These are phyloP conservation scores for Tilletia indica DNA, from an alignment of 1,284 basidiomycete species.

Conservation along the genomic window DNA sequence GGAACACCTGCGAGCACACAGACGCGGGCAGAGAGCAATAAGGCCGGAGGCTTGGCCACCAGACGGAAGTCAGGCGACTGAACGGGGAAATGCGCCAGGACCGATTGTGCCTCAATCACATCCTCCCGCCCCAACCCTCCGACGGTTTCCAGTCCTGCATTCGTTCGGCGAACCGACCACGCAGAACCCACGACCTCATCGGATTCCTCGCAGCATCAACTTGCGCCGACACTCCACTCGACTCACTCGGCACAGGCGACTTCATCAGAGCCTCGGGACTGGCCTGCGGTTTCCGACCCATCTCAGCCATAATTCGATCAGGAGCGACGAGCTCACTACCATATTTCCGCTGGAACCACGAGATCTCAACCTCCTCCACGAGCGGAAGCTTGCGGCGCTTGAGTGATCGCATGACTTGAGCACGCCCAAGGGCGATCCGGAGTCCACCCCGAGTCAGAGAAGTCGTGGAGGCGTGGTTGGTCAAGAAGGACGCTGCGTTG, in stretches of 20 bases:
- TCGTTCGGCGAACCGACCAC: conserved; percentile 5
- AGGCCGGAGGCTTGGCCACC: background rate
- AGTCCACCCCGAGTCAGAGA: conserved; percentile 28
- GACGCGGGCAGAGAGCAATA: background rate
- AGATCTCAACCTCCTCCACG: conserved; percentile 44
- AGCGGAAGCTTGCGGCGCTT: conserved; percentile 26
- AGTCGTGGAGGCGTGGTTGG: conserved; percentile 28
- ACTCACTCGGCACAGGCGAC: conserved; percentile 28
- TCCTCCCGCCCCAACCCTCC: too few relatives aligned
- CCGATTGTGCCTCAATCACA: background rate
- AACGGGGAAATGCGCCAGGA: too few relatives aligned
- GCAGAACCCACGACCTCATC: conserved; percentile 18
- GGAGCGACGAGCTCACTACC: conserved; percentile 35
- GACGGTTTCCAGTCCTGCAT: background rate
- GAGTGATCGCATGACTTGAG: conserved; percentile 38
- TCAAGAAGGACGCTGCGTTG: conserved; percentile 28
- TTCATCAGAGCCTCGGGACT: conserved; percentile 42
- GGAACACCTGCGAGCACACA: conserved; percentile 13
- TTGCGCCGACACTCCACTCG: background rate
- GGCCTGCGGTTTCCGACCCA: conserved; percentile 32
- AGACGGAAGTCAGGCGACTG: too few relatives aligned
- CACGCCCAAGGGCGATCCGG: conserved; percentile 34
- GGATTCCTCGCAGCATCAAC: background rate
- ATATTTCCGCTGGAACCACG: conserved; percentile 41
- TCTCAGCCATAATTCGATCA: conserved; percentile 28